Evolutionary conservation across 257 asterid species (phyloP).

Genomic region (Fraxinus quadrangulata): DNA sequence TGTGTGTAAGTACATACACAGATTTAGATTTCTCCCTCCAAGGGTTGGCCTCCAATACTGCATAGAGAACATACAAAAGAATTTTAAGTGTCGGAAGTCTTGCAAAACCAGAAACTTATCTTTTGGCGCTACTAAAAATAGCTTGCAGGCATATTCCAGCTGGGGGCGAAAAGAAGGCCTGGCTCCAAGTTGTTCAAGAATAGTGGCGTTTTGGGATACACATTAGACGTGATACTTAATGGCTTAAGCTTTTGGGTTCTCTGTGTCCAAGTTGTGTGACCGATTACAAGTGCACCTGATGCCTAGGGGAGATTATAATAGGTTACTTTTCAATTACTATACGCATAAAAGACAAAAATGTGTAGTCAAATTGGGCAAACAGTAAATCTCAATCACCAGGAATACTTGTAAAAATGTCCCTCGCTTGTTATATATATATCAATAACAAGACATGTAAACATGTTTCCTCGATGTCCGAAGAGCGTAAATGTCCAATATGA

Average conservation of each 20-base stretch:
- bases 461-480: too few relatives aligned
- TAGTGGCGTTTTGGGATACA: too few relatives aligned
- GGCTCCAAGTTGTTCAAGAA: too few relatives aligned
- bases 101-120: not conserved
- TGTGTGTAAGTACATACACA: slow-evolving; percentile 86
- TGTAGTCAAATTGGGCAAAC: not conserved
- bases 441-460: too few relatives aligned
- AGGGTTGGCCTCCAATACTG: slow-evolving; percentile 91
- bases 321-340: not conserved
- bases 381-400: not conserved
- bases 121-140: not conserved
- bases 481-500: too few relatives aligned
- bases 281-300: not conserved
- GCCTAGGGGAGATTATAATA: not conserved
- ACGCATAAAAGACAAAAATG: not conserved
- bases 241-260: not conserved
- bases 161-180: too few relatives aligned
- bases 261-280: not conserved
- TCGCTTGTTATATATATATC: not conserved
- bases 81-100: not conserved
- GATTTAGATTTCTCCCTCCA: slow-evolving; percentile 92
- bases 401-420: not conserved
- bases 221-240: not conserved
- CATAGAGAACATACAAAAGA: slow-evolving; percentile 20
- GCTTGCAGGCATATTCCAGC: not conserved